These are phyloP conservation scores for Dictyophora rubrovolvata DNA, from an alignment of 768 basidiomycete genomes.

Conservation along the genomic window DNA sequence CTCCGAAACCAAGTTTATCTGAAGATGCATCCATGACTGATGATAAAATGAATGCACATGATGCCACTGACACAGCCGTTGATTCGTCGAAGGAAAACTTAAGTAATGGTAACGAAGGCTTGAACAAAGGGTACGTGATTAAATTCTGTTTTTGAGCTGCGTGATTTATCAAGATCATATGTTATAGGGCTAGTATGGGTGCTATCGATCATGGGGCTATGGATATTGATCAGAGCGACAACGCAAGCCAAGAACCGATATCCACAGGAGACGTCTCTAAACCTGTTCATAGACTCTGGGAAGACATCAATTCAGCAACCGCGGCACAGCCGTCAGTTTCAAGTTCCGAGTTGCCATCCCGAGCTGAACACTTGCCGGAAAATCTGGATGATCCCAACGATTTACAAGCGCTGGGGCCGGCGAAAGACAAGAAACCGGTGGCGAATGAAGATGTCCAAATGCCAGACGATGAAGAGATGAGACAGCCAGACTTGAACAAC, in stretches of 20 bases:
- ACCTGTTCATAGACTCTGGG: neutral
- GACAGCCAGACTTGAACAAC: neutral
- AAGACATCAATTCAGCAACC: neutral
- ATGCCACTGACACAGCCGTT: neutral
- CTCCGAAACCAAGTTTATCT: neutral
- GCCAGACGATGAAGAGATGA: slow-evolving; percentile 42
- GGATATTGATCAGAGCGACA: slow-evolving; percentile 14
- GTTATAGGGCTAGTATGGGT: neutral
- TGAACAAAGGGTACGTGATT: neutral
- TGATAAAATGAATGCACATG: neutral
- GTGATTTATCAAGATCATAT: neutral
- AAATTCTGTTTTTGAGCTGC: neutral
- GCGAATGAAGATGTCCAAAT: slow-evolving; percentile 75
- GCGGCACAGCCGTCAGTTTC: neutral
- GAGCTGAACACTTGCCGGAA: slow-evolving; percentile 65
- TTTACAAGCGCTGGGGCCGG: slow-evolving; percentile 85
- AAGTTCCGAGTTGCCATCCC: neutral
- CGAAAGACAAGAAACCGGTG: slow-evolving; percentile 73
- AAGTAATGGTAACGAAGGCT: neutral
- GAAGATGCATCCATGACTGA: neutral
- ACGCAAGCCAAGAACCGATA: neutral
- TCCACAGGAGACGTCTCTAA: neutral
- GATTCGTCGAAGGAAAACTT: neutral
- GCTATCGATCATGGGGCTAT: slow-evolving; percentile 9
- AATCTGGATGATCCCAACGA: slow-evolving; percentile 51